Base-by-base conservation (phyloP, 257 asterid species). In the Cynanchum wilfordii region DNA sequence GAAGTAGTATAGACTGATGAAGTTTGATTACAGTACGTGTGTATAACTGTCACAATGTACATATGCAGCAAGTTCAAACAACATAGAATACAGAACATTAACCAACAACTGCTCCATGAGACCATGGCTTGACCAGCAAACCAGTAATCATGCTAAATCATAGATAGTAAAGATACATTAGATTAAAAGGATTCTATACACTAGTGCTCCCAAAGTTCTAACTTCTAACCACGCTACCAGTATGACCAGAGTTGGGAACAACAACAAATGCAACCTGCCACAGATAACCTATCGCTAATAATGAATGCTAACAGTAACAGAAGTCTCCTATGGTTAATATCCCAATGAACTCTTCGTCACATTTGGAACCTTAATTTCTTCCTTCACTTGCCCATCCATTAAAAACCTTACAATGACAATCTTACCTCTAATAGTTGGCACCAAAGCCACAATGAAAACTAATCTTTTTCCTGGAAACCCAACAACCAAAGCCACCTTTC, bases 21-120 rank as follows among this genome's bases (percentile, higher is more conserved):
- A 69, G 29, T 69, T 22, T 5, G n/a, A 36, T 51, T 29, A 8
- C 0, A 50, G 57, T 12, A 0, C 22, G 12, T 66, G 24, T 27
- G 16, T 27, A 25, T 16, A 44, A 16, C 45, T 25, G n/a, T 30
- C 13, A 33, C 15, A 5, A 62, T 30, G 10, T 62, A 30, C 69
- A 20, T 25, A 38, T 19, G 69, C 69, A 64, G 5, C 42, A 19
- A 64, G 8, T 64, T 64, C 69, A 64, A 64, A 36, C 47, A 64
- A 38, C 15, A 64, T 64, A 64, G 69, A 64, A 64, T 64, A 64
- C 17, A 69, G 49, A 30, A 51, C 33, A 54, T 25, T 51, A 69
- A 11, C 44, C n/a, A 30, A n/a, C 3, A 27, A 25, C n/a, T 36
- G 44, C 20, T 51, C 44, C 33, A 29, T 1, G 64, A 36, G 24